Evolutionary conservation across 176 grass and related monocot species (phyloP).

Genomic region (Canna indica): DNA sequence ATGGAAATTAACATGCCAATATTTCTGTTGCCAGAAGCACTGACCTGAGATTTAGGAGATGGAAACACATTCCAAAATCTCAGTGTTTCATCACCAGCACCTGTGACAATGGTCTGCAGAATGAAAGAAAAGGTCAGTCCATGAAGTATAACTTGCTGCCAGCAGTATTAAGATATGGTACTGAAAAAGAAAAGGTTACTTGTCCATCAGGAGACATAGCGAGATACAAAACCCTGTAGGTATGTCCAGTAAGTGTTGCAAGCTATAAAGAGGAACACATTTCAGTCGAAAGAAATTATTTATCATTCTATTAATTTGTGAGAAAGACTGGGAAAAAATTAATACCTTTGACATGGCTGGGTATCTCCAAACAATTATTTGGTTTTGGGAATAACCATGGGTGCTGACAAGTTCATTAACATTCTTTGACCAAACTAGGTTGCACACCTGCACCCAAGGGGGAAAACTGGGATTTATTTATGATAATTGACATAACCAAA

Average conservation of each 20-base stretch:
- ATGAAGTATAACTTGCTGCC: not conserved
- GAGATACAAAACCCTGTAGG: slow-evolving; percentile 80
- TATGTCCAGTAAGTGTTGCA: slow-evolving; percentile 83
- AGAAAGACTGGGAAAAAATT: too few relatives aligned
- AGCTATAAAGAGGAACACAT: slow-evolving; percentile 53
- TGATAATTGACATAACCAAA: too few relatives aligned
- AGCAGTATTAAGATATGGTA: not conserved
- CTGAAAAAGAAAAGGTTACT: slow-evolving; percentile 31
- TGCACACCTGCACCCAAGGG: slow-evolving; percentile 49
- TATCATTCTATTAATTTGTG: too few relatives aligned
- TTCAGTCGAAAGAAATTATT: too few relatives aligned
- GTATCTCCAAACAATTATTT: slow-evolving; percentile 99
- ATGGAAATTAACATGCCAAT: too few relatives aligned
- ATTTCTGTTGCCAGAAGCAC: too few relatives aligned
- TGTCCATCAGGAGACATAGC: slow-evolving; percentile 98
- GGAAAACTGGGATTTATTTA: too few relatives aligned
- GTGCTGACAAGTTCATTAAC: slow-evolving; percentile 98
- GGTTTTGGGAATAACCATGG: slow-evolving; percentile 93
- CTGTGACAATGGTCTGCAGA: slow-evolving; percentile 85
- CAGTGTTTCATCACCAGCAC: slow-evolving; percentile 90
- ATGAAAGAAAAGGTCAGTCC: slow-evolving; percentile 4
- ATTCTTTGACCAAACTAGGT: slow-evolving; percentile 99
- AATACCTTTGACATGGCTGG: slow-evolving; percentile 99
- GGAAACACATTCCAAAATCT: slow-evolving; percentile 99
- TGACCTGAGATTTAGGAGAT: slow-evolving; percentile 92